A percentile compares a stretch with the other conserved stretches of the same genome.
Evolutionary conservation across 768 basidiomycete species (phyloP).

Genomic region (Hebeloma cylindrosporum): DNA sequence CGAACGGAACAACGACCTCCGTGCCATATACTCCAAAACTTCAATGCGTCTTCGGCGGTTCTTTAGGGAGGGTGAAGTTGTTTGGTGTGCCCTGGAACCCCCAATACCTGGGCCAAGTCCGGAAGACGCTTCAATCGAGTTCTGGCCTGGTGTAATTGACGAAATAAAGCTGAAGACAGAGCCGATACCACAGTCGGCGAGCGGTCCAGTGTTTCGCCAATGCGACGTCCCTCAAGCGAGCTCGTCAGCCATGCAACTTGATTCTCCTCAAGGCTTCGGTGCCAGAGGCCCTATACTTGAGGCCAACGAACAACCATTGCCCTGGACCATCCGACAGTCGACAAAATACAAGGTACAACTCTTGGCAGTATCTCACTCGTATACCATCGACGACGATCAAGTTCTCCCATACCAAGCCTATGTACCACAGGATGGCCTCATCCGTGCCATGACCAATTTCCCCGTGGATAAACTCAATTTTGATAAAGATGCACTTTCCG

Average conservation of each 20-base stretch:
- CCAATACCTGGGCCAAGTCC: constrained; percentile 45
- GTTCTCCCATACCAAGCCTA: constrained; percentile 79
- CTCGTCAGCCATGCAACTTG: constrained; percentile 10
- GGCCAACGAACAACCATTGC: constrained; percentile 24
- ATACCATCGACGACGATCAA: constrained; percentile 50
- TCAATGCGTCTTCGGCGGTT: constrained; percentile 51
- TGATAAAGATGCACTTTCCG: constrained; percentile 36
- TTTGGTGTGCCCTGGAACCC: constrained; percentile 63
- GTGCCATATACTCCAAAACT: constrained; percentile 50
- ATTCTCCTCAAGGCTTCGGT: constrained; percentile 13
- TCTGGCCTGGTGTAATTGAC: constrained; percentile 75
- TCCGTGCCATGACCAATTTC: constrained; percentile 47
- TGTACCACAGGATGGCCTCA: constrained; percentile 50
- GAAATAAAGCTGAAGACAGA: constrained; percentile 51
- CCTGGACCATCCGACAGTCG: constrained; percentile 64
- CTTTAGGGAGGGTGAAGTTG: constrained; percentile 67
- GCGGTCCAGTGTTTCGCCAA: constrained; percentile 1
- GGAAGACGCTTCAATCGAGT: constrained; percentile 47
- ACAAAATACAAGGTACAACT: constrained; percentile 67
- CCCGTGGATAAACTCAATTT: constrained; percentile 45
- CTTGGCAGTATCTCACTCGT: constrained; percentile 53
- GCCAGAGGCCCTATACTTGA: constrained; percentile 25
- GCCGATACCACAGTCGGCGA: constrained; percentile 30
- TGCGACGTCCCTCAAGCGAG: constrained; percentile 8
- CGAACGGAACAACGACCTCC: constrained; percentile 65